These are phyloP conservation scores for Pseudogymnoascus sp. DNA, from an alignment of 2,329 filamentous ascomycete species.

Conservation along the genomic window DNA sequence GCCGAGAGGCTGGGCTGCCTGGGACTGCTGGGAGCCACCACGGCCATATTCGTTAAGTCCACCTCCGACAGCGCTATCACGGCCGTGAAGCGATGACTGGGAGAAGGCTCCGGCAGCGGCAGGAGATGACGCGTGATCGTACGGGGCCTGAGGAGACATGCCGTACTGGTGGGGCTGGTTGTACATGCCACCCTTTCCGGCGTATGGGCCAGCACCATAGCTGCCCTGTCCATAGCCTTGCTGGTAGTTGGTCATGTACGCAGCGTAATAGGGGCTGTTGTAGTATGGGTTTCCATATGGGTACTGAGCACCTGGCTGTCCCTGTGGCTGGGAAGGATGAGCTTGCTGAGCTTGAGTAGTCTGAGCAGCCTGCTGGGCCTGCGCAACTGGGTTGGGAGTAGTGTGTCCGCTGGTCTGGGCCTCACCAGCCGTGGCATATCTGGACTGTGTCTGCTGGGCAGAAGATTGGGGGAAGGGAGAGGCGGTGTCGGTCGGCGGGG, in stretches of 20 bases:
- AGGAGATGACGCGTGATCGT: constrained; percentile 28
- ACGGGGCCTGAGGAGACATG: constrained; percentile 27
- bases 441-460: constrained; percentile 49
- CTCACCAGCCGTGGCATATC: constrained; percentile 54
- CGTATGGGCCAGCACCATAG: constrained; percentile 29
- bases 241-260: constrained; percentile 48
- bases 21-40: constrained; percentile 26
- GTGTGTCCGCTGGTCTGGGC: constrained; percentile 80
- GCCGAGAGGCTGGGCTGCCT: constrained; percentile 26
- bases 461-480: constrained; percentile 67
- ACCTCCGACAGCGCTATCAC: constrained; percentile 26
- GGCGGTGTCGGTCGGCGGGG: constrained; percentile 54
- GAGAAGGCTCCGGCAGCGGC: constrained; percentile 25
- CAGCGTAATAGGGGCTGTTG: constrained; percentile 52
- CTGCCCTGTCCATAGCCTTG: constrained; percentile 28
- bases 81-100: constrained; percentile 27
- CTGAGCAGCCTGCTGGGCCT: constrained; percentile 42
- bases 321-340: constrained; percentile 44
- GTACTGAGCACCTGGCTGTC: constrained; percentile 34
- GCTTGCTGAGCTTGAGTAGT: constrained; percentile 30
- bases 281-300: constrained; percentile 52
- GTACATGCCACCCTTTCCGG: constrained; percentile 28
- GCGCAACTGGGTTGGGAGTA: constrained; percentile 72
- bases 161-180: constrained; percentile 28
- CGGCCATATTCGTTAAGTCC: constrained; percentile 29